phyloP scores from a whole-genome alignment of 495 filamentous ascomycete genomes.

The Tetracladium setigerum region DNA sequence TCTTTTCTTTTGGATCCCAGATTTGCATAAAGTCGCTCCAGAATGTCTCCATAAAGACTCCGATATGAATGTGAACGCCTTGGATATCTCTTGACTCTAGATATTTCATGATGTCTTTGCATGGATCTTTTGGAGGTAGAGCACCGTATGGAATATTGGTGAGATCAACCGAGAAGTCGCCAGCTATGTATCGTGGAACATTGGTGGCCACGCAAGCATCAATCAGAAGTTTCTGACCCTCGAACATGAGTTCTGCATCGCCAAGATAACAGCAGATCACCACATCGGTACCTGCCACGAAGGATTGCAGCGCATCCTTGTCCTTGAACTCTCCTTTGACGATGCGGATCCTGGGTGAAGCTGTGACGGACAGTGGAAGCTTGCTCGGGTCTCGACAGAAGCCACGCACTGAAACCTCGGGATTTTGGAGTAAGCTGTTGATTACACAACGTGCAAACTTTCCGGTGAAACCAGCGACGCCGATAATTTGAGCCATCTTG shows the following conservation, averaged over 20 bases:
- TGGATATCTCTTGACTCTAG: slow-evolving; percentile 18
- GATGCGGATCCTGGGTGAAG: slow-evolving; percentile 10
- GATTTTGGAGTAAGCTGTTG: slow-evolving; percentile 17
- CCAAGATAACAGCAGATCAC: slow-evolving; percentile 37
- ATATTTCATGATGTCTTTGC: slow-evolving; percentile 35
- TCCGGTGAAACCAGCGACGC: slow-evolving; percentile 27
- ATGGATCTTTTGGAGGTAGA: slow-evolving; percentile 34
- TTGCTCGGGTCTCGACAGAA: slow-evolving; percentile 25
- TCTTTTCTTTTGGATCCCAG: slow-evolving; percentile 17
- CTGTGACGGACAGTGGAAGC: slow-evolving; percentile 12
- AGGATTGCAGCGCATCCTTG: slow-evolving; percentile 13
- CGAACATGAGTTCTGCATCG: slow-evolving; percentile 32
- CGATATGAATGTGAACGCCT: slow-evolving; percentile 27
- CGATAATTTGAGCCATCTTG: slow-evolving; percentile 12
- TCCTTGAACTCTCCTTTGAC: slow-evolving; percentile 21
- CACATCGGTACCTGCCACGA: slow-evolving; percentile 5
- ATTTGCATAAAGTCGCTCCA: slow-evolving; percentile 16
- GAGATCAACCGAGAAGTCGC: slow-evolving; percentile 37
- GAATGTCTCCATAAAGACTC: slow-evolving; percentile 26
- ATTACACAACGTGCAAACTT: slow-evolving; percentile 24
- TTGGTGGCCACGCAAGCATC: slow-evolving; percentile 33
- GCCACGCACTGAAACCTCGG: slow-evolving; percentile 20
- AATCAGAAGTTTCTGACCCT: slow-evolving; percentile 36
- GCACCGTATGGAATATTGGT: slow-evolving; percentile 30
- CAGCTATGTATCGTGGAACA: slow-evolving; percentile 35